Conservation (phyloP, 805 yeast genomes). For the Ogataea henricii region DNA sequence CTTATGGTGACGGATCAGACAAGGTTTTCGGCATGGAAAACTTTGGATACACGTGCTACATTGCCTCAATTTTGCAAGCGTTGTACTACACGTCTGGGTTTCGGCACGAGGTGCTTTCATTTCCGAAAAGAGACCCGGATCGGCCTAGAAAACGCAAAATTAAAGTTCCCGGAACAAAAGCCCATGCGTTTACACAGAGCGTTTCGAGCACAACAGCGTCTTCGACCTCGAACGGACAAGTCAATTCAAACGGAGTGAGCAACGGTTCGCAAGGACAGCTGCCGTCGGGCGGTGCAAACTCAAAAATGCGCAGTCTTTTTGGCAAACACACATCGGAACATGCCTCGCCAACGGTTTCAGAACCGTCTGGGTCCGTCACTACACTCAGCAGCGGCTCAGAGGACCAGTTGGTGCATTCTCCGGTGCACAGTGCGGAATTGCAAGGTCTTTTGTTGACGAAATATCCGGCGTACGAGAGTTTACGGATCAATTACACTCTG, state of each 20-base stretch:
- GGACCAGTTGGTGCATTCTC: slow-evolving; percentile 10
- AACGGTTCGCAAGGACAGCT: too few species aligned
- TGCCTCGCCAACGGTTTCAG: neutral
- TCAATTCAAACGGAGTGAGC: too few species aligned
- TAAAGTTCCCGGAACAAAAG: slow-evolving; percentile 42
- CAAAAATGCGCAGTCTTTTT: slow-evolving; percentile 24
- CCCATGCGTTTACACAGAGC: slow-evolving; percentile 37
- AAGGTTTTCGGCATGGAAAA: slow-evolving; percentile 82
- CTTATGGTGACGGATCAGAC: slow-evolving; percentile 67
- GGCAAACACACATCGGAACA: slow-evolving; percentile 10
- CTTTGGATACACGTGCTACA: slow-evolving; percentile 91
- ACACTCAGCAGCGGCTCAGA: slow-evolving; percentile 8
- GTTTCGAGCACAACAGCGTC: too few species aligned
- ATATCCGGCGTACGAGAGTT: slow-evolving; percentile 37
- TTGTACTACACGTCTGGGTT: slow-evolving; percentile 74
- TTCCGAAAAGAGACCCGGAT: slow-evolving; percentile 42
- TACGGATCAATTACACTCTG: slow-evolving; percentile 39
- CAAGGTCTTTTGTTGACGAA: slow-evolving; percentile 22
- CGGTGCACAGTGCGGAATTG: slow-evolving; percentile 23
- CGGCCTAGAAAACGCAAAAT: slow-evolving; percentile 41
- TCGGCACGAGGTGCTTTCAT: slow-evolving; percentile 53
- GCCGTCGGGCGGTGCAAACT: slow-evolving; percentile 5
- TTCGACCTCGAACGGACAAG: neutral
- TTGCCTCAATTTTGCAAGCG: slow-evolving; percentile 90
- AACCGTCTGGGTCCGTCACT: neutral